phyloP scores from a whole-genome alignment of 495 filamentous ascomycete genomes.

The Neurospora hispaniola region DNA sequence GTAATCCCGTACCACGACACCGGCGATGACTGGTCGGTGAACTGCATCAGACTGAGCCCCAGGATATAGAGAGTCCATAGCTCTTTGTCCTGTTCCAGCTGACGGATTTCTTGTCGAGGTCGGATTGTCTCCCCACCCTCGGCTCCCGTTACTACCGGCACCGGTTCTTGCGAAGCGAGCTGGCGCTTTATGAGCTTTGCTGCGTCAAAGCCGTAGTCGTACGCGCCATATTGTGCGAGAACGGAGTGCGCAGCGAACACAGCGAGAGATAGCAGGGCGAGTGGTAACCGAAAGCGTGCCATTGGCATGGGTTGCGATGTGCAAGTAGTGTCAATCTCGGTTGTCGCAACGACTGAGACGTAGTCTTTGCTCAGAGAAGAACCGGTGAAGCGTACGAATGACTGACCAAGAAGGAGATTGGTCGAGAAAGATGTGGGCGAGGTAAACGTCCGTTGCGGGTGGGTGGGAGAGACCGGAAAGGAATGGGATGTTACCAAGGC shows the following conservation, averaged over 20 bases:
- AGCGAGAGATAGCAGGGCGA: background rate
- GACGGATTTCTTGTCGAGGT: conserved; percentile 39
- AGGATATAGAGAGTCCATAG: conserved; percentile 51
- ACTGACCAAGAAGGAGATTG: background rate
- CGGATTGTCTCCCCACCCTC: conserved; percentile 8
- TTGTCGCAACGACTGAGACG: background rate
- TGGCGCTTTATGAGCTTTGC: conserved; percentile 16
- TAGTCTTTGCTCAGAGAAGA: background rate
- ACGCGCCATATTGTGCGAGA: conserved; percentile 15
- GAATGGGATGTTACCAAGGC: background rate
- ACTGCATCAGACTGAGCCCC: conserved; percentile 44
- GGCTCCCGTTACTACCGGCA: conserved; percentile 11
- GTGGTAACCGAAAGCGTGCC: conserved; percentile 1
- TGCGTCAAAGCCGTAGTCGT: conserved; percentile 34
- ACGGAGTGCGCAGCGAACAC: background rate
- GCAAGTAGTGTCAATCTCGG: background rate
- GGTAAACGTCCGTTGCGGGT: background rate
- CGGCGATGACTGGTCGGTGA: conserved; percentile 38
- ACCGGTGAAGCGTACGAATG: background rate
- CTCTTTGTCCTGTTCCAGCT: conserved; percentile 45
- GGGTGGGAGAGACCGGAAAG: background rate
- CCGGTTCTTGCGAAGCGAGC: conserved; percentile 1
- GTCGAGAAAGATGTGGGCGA: background rate
- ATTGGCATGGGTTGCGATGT: background rate
- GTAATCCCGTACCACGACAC: conserved; percentile 51